phyloP scores from a whole-genome alignment of 2,329 filamentous ascomycete species.

The Leptodontidium sp. region DNA sequence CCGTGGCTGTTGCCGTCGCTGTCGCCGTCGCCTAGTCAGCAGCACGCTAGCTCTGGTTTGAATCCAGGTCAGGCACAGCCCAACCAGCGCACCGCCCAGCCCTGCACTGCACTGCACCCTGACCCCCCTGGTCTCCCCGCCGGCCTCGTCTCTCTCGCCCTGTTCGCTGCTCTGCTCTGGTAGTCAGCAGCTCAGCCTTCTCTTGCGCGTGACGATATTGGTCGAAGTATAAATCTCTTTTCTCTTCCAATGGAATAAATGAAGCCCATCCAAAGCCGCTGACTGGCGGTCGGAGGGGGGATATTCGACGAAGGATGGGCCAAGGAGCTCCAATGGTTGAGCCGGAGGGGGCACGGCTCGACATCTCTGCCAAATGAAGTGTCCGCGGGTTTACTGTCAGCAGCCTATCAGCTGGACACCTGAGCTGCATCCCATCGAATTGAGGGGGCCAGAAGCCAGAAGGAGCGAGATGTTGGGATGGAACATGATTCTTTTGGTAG shows the following conservation, averaged over 20 bases:
- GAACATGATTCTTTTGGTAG: background rate
- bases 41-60: background rate
- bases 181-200: conserved; percentile 12
- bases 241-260: conserved; percentile 14
- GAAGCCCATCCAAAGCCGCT: conserved; percentile 1
- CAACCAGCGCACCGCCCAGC: background rate
- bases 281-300: conserved; percentile 4
- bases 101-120: background rate
- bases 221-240: background rate
- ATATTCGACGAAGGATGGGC: conserved; percentile 2
- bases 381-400: background rate
- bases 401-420: conserved; percentile 19
- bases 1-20: background rate
- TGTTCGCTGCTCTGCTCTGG: background rate
- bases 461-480: background rate
- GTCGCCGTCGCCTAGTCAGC: conserved; percentile 1
- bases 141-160: too few species aligned
- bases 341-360: background rate
- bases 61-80: background rate
- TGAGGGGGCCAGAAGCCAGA: background rate
- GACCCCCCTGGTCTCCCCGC: background rate
- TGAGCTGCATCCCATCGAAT: background rate
- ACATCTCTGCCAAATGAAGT: background rate
- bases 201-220: conserved; percentile 7
- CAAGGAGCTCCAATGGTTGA: conserved; percentile 14